Evolutionary conservation across 2,329 filamentous ascomycete species (phyloP).

Genomic region (Eutypella sp.): DNA sequence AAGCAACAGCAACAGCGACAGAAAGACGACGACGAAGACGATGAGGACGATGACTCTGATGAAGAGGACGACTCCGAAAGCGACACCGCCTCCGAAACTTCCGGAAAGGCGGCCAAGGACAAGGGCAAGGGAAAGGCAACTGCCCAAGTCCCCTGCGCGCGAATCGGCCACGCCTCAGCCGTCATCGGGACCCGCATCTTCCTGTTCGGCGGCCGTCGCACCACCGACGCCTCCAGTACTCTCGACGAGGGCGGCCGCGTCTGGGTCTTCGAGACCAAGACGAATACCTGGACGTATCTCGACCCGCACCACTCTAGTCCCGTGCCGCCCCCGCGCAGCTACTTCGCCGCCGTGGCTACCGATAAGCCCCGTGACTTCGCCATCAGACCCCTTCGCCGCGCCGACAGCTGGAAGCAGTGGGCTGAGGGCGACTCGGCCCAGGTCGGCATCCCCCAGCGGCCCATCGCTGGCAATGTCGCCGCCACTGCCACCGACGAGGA

Average conservation of each 20-base stretch:
- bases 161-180: conserved; percentile 69
- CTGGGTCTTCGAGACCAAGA: conserved; percentile 68
- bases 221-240: conserved; percentile 56
- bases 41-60: conserved; percentile 27
- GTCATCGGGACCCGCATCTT: conserved; percentile 68
- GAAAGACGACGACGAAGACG: conserved; percentile 26
- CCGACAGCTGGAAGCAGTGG: conserved; percentile 50
- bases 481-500: conserved; percentile 56
- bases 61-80: conserved; percentile 34
- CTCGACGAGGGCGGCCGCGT: conserved; percentile 70
- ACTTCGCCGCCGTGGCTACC: conserved; percentile 58
- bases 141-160: conserved; percentile 53
- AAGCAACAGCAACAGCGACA: too few relatives aligned
- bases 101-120: conserved; percentile 15
- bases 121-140: conserved; percentile 36
- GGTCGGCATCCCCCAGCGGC: conserved; percentile 54
- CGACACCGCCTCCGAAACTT: conserved; percentile 36
- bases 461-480: conserved; percentile 53
- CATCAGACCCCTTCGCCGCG: conserved; percentile 28
- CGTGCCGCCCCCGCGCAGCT: conserved; percentile 62
- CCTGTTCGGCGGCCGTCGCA: conserved; percentile 74
- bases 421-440: conserved; percentile 49
- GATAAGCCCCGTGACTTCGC: conserved; percentile 51
- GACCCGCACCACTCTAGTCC: conserved; percentile 47
- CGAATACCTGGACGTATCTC: conserved; percentile 60